Percentiles rank a stretch among this genome's conserved stretches.
phyloP scores from a whole-genome alignment of 2,329 filamentous ascomycete genomes.

The Colletotrichum kahawae region DNA sequence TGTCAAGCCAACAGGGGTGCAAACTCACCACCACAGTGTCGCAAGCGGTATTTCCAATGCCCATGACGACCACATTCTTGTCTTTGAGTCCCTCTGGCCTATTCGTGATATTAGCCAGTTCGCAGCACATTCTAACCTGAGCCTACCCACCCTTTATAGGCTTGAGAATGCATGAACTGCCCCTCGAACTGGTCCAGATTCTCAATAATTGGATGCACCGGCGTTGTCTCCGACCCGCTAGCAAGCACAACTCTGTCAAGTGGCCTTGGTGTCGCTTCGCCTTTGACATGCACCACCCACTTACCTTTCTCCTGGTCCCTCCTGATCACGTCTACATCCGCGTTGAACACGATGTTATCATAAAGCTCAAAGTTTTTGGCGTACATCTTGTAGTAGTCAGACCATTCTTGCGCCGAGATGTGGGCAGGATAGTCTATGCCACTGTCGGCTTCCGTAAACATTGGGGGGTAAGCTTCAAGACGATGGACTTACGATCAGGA shows the following conservation, averaged over 20 bases:
- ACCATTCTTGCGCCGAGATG: background rate
- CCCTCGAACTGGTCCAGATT: constrained; percentile 24
- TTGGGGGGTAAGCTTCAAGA: background rate
- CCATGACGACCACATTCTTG: constrained; percentile 29
- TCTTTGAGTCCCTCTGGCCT: constrained; percentile 24
- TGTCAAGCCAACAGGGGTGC: no score
- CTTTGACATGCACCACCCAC: constrained; percentile 24
- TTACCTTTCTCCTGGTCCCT: constrained; percentile 9
- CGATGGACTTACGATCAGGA: constrained; percentile 19
- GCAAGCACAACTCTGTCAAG: constrained; percentile 31
- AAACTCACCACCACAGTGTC: constrained; percentile 26
- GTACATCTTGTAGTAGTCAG: constrained; percentile 27
- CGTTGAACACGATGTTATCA: constrained; percentile 23
- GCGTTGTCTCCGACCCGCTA: constrained; percentile 23
- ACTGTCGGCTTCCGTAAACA: background rate
- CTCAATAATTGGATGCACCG: constrained; percentile 24
- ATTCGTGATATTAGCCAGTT: background rate
- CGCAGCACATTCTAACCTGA: background rate
- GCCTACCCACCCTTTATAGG: constrained; percentile 25
- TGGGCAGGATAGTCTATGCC: background rate
- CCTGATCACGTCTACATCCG: constrained; percentile 8
- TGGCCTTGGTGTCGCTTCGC: constrained; percentile 5
- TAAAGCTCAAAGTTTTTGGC: constrained; percentile 24
- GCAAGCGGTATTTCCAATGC: constrained; percentile 30
- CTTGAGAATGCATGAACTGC: constrained; percentile 26